A percentile compares a stretch with the other conserved stretches of the same genome.
These are phyloP conservation scores for Clathrospora elynae DNA, from an alignment of 2,329 filamentous ascomycete species.

Conservation along the genomic window DNA sequence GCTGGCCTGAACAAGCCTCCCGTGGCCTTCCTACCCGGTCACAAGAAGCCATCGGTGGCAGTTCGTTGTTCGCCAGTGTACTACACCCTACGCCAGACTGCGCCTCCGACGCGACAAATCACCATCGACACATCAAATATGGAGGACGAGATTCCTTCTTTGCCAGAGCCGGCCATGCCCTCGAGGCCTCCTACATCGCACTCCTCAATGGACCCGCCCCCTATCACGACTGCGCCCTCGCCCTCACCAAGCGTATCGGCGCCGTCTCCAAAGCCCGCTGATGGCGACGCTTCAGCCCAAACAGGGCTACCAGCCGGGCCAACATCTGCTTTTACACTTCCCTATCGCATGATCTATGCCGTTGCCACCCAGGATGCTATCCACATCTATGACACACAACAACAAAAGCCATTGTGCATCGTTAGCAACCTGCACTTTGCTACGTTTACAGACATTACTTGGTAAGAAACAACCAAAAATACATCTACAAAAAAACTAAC, in stretches of 20 bases:
- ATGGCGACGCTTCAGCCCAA: conserved; percentile 60
- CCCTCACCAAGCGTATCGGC: conserved; percentile 57
- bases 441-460: conserved; percentile 94
- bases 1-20: conserved; percentile 97
- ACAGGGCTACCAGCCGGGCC: conserved; percentile 57
- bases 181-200: conserved; percentile 62
- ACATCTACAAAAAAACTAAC: too few relatives aligned
- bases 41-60: conserved; percentile 97
- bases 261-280: conserved; percentile 57
- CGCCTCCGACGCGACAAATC: conserved; percentile 79
- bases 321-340: conserved; percentile 74
- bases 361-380: conserved; percentile 97
- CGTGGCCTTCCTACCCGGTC: conserved; percentile 90
- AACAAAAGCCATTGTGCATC: conserved; percentile 88
- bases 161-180: conserved; percentile 78
- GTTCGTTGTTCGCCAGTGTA: conserved; percentile 91
- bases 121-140: conserved; percentile 91
- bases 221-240: conserved; percentile 61
- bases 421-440: conserved; percentile 98
- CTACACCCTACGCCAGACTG: conserved; percentile 74
- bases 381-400: conserved; percentile 94
- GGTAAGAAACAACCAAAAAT: conserved; percentile 61
- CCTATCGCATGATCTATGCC: conserved; percentile 94
- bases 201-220: conserved; percentile 83
- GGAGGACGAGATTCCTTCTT: conserved; percentile 79